Base-by-base conservation (phyloP, 192 early-diverging fungal species). In the Rhizoclosmatium globosum region DNA sequence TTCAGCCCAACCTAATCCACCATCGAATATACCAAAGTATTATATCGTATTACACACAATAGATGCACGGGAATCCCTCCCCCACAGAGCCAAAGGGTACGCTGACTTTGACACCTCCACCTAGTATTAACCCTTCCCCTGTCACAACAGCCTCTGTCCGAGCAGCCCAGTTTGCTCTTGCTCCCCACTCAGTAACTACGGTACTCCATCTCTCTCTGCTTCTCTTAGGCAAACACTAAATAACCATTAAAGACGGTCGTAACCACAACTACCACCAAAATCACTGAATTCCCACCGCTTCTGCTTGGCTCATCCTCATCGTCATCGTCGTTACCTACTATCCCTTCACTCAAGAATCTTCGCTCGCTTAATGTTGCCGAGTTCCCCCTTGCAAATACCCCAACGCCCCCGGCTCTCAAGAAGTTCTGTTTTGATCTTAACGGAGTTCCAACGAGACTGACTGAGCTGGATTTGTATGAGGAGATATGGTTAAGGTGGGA, bases 361-460 rank as follows among this genome's bases (percentile, higher is more conserved):
- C 42, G 66, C 23, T 7, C 57, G 17, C 79, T 93, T 31, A 87
- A 92, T 68, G 86, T 88, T 3, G 87, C 89, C 17, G 78, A 87
- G 64, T 96, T 91, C 77, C 94, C 93, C 47, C 83, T 96, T 47
- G 92, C 94, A 2, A 85, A 89, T 42, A 88, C 89, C 41, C 89
- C 91, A 2, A 94, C 94, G 4, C 95, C 95, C 11, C 91, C 92
- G 4, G 89, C 91, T 3, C 82, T 96, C 60, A 93, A 94, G 84
- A 86, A 88, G 67, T 94, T 96, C 84, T 91, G 89, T 44, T 91
- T 95, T 77, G 94, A 96, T 67, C 77, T 93, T 47, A 90, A 92
- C 81, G 94, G 93, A 15, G 86, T 93, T 64, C 89, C 90, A 31
- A 89, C 92, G 47, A 90, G 87, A 82, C 92, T 95, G 71, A 70